Evolutionary conservation across 768 basidiomycete genomes (phyloP).

Genomic region (Hydnomerulius pinastri): DNA sequence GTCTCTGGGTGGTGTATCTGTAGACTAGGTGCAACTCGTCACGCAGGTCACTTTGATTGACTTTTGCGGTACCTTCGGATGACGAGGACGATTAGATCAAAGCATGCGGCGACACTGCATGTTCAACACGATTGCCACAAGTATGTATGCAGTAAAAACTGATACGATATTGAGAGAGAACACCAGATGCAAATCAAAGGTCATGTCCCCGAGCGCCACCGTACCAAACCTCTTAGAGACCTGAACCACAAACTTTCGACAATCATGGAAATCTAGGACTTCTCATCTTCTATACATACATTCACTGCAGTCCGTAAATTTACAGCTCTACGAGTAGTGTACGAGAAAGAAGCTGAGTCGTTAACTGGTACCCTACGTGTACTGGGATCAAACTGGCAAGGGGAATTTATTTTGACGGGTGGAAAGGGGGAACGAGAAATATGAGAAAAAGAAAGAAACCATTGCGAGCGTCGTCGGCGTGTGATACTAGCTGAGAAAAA

Average conservation of each 20-base stretch:
- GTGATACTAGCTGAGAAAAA: conserved; percentile 14
- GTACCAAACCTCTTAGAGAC: conserved; percentile 61
- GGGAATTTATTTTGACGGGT: conserved; percentile 10
- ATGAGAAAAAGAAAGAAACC: conserved; percentile 9
- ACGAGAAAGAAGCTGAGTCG: background rate
- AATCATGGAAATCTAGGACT: too few relatives aligned
- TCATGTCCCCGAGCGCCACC: conserved; percentile 25
- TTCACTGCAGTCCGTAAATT: conserved; percentile 12
- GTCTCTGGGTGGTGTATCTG: too few relatives aligned
- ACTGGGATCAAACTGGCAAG: conserved; percentile 14
- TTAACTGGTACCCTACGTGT: conserved; percentile 5
- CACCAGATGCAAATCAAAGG: conserved; percentile 31
- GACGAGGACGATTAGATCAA: conserved; percentile 16
- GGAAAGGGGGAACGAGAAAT: conserved; percentile 11
- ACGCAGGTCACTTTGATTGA: too few relatives aligned
- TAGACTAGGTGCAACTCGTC: too few relatives aligned
- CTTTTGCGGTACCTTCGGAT: background rate
- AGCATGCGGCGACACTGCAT: conserved; percentile 6
- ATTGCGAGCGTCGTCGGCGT: conserved; percentile 8
- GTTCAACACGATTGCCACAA: conserved; percentile 6
- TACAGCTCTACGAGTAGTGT: conserved; percentile 13
- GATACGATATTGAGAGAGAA: conserved; percentile 17
- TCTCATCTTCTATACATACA: conserved; percentile 12
- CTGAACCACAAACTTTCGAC: too few relatives aligned
- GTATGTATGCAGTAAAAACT: conserved; percentile 16